Base-by-base conservation (phyloP, 305 asterid species). In the Coffea humblotiana region DNA sequence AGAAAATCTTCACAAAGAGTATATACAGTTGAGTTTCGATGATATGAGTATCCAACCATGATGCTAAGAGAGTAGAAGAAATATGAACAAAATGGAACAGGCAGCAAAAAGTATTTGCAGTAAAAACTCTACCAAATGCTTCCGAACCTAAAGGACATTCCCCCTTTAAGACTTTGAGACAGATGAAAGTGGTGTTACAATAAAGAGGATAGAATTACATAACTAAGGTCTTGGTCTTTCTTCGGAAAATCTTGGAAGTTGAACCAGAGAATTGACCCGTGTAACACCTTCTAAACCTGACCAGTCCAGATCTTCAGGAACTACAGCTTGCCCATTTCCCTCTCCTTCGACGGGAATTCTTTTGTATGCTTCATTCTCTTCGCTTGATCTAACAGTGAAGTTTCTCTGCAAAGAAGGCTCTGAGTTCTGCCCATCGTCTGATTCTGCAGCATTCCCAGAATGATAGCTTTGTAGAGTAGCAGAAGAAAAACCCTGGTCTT, bases 271-370 rank as follows among this genome's bases (percentile, higher is more conserved):
- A 88, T 94, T 94, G 40, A 94, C 98, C 79, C 97, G 87, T 45
- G 98, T 94, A 8, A 94, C 96, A 8, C 98, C 98, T 86, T 94
- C 98, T 88, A 94, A 86, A 54, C 98, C 96, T 19, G 93, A 94
- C 88, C 85, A 85, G 65, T 79, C 69, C n/a, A 77, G 81, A 64
- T 90, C 98, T 64, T 91, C 96, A 29, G 72, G 74, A 5, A 75
- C 86, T 6, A 78, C 75, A 3, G 82, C 74, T 63, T 77, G 91
- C 19, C 75, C 85, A 23, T 80, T 75, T 78, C 72, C 83, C 61
- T 82, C 90, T 29, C 25, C 76, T 60, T 87, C 93, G 0, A 86
- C 83, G 6, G 85, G 78, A 71, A 79, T 80, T 85, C 82, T 81
- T 47, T 61, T 84, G 78, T 82, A 85, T n/a, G 81, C 83, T 71